Evolutionary conservation across 2,329 filamentous ascomycete genomes (phyloP).

Genomic region (Ceratocystis lukuohia): DNA sequence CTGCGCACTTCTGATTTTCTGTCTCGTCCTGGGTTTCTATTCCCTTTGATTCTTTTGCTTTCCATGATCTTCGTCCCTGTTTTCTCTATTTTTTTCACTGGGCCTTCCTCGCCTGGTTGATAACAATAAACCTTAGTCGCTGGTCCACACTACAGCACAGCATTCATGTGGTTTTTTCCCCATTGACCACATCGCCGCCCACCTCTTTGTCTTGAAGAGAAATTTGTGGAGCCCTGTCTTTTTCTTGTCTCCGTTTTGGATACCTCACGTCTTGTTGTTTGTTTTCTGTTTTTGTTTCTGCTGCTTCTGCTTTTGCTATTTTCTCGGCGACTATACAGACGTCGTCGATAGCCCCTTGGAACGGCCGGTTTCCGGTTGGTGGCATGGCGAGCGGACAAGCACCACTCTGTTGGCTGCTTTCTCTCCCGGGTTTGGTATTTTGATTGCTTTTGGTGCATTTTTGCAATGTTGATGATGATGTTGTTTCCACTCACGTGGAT

Average conservation of each 20-base stretch:
- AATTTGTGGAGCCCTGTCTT: not conserved
- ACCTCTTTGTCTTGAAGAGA: not conserved
- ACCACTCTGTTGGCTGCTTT: not conserved
- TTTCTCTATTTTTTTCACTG: not conserved
- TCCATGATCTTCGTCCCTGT: not conserved
- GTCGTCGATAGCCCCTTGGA: not conserved
- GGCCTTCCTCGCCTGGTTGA: not conserved
- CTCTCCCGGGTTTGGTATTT: not conserved
- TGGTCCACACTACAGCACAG: slow-evolving; percentile 7
- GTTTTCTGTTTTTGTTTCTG: not conserved
- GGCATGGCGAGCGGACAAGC: not conserved
- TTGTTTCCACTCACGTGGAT: not conserved
- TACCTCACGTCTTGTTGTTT: not conserved
- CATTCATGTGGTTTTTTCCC: not conserved
- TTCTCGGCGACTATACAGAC: not conserved
- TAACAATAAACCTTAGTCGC: not conserved
- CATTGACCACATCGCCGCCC: not conserved
- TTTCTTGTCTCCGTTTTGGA: not conserved
- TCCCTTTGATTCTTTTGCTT: not conserved
- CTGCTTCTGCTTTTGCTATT: not conserved
- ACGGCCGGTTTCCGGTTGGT: not conserved
- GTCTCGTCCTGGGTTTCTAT: not conserved
- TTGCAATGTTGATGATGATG: not conserved
- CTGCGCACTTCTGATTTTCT: not conserved
- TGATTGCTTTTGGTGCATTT: not conserved